Evolutionary conservation across 2,329 filamentous ascomycete species (phyloP), one percentile per base, ranked within the genome.

Genomic region (Aureobasidium sp.): DNA sequence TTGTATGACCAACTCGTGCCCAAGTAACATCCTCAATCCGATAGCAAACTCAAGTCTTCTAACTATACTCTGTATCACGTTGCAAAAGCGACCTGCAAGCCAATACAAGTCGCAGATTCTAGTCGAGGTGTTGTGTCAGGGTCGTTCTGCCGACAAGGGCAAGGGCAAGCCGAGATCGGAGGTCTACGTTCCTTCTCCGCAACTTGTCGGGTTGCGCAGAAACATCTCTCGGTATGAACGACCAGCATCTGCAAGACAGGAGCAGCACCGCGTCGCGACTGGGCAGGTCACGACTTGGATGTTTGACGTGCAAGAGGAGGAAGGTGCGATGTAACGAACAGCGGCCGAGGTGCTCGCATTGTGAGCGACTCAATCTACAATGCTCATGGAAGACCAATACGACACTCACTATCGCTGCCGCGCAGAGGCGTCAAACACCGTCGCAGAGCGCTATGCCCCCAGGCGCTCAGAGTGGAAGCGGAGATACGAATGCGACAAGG

Each of bases 251-350:
- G 6, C 36, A 29, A 7, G 27, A 15, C 14, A 41, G 51, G 15
- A 55, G 22, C 36, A 29, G 22, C 17, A 42, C 20, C 14, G 3
- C 20, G 22, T 31, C 25, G 12, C 34, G 51, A 41, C 3, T n/a
- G 36, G 37, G 51, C 15, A 27, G 51, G 36, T 55, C 51, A 12
- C 27, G 51, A 17, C 22, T 12, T 8, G 39, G 53, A 7, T 57
- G 53, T 36, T 4, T 45, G 20, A 57, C 53, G n/a, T 64, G 78
- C 27, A 61, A 77, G 63, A 77, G 78, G 29, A 75, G 78, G 63
- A 82, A 81, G 70, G 80, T 80, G 67, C 77, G 79, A 64, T 82
- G 80, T 68, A 77, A 81, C 67, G 79, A 82, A 70, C 75, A 77
- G 64, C 75, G 77, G 64, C 79, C 80, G 14, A 68, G 76, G 25